Evolutionary conservation across 225 moss, liverwort and hornwort genomes (phyloP).

Genomic region (Pseudoscleropodium purum): DNA sequence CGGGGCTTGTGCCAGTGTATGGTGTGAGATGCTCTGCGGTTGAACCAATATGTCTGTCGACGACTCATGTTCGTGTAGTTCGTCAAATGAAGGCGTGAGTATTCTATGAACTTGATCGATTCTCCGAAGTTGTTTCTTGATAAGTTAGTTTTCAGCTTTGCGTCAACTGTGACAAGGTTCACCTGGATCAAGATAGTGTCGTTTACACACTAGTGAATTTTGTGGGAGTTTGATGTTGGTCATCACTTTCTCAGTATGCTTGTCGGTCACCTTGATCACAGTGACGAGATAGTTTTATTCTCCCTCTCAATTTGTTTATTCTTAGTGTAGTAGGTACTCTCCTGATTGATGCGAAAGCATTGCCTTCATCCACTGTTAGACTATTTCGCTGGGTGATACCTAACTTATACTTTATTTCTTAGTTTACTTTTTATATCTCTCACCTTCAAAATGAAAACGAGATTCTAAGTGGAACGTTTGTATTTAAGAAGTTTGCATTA

Average conservation of each 20-base stretch:
- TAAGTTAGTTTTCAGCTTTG: not conserved
- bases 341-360: not conserved
- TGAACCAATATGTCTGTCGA: conserved; percentile 32
- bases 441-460: not conserved
- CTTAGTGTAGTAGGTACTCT: not conserved
- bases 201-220: not conserved
- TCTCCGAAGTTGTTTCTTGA: not conserved
- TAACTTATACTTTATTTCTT: not conserved
- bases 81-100: conserved; percentile 29
- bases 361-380: not conserved
- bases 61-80: conserved; percentile 20
- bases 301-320: not conserved
- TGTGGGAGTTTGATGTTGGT: not conserved
- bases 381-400: not conserved
- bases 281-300: not conserved
- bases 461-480: not conserved
- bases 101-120: not conserved
- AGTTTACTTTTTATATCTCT: not conserved
- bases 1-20: not conserved
- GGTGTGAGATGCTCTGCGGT: conserved; percentile 17
- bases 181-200: not conserved
- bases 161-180: not conserved
- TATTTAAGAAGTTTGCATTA: not conserved
- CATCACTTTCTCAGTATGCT: not conserved
- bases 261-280: not conserved